Conservation (phyloP, 106 monocot genomes). For the Gastrodia elata region DNA sequence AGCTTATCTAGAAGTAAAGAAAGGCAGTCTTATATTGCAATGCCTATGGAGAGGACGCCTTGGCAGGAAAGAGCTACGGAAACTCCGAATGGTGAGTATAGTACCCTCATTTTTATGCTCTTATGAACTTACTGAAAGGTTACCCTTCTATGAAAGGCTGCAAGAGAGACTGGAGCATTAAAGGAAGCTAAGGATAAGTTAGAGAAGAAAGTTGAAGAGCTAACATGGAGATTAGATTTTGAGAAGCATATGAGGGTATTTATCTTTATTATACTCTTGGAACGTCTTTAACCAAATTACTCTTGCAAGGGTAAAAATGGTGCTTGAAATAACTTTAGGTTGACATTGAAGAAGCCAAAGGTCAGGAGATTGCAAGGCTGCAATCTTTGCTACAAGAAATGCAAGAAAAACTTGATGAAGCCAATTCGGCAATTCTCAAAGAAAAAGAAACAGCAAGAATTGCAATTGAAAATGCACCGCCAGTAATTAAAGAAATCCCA, state of each 20-base stretch:
- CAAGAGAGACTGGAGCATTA: slow-evolving; percentile 90
- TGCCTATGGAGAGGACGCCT: slow-evolving; percentile 94
- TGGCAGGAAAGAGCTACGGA: slow-evolving; percentile 82
- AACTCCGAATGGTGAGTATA: slow-evolving; percentile 67
- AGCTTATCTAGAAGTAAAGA: slow-evolving; percentile 56
- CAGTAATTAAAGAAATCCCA: slow-evolving; percentile 80
- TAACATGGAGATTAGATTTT: slow-evolving; percentile 85
- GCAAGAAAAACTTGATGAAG: slow-evolving; percentile 57
- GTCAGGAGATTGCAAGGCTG: slow-evolving; percentile 64
- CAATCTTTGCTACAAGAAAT: slow-evolving; percentile 67
- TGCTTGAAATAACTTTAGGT: slow-evolving; percentile 30
- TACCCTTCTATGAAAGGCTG: slow-evolving; percentile 45
- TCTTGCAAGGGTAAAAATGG: not conserved
- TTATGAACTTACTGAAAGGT: not conserved
- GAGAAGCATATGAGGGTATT: slow-evolving; percentile 85
- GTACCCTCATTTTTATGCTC: not conserved
- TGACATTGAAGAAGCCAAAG: slow-evolving; percentile 88
- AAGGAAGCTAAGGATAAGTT: slow-evolving; percentile 96
- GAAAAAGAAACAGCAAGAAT: slow-evolving; percentile 75
- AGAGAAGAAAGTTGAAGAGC: slow-evolving; percentile 93
- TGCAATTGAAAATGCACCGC: slow-evolving; percentile 82
- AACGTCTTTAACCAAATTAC: not conserved
- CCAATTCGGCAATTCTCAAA: slow-evolving; percentile 42
- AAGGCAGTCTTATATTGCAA: slow-evolving; percentile 59
- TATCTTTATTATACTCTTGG: slow-evolving; percentile 5